A percentile compares a stretch with the other conserved stretches of the same genome.
Evolutionary conservation across 2,329 filamentous ascomycete species (phyloP).

Genomic region (Sporothrix sp.): DNA sequence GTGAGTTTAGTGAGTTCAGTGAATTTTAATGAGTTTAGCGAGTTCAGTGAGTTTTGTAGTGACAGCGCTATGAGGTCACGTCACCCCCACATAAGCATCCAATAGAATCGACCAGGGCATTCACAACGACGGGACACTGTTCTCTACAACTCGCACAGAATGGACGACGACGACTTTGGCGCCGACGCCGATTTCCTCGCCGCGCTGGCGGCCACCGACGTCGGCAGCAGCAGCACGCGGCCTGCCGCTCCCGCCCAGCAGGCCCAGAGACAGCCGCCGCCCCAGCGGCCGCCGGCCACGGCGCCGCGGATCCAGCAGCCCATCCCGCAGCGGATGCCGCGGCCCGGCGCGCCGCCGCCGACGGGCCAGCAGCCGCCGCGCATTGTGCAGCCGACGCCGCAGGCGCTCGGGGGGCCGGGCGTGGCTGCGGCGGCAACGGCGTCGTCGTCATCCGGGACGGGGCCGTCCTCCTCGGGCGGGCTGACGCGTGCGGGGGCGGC

Average conservation of each 20-base stretch:
- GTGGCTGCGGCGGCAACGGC: background rate
- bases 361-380: constrained; percentile 30
- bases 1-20: background rate
- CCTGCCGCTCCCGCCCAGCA: background rate
- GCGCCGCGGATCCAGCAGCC: constrained; percentile 38
- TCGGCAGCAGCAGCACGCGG: constrained; percentile 13
- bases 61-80: background rate
- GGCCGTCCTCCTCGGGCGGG: background rate
- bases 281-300: constrained; percentile 33
- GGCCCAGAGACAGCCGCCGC: constrained; percentile 18
- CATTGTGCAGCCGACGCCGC: constrained; percentile 79
- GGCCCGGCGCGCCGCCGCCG: constrained; percentile 10
- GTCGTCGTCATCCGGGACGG: background rate
- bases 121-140: no score
- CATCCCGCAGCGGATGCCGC: constrained; percentile 47
- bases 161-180: constrained; percentile 44
- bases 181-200: constrained; percentile 47
- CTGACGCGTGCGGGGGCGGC: constrained; percentile 14
- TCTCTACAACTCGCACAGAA: no score
- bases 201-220: constrained; percentile 43
- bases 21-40: background rate
- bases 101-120: no score
- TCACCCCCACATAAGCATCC: background rate
- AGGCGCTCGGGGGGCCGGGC: constrained; percentile 49
- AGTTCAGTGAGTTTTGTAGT: background rate